These are phyloP conservation scores for Plenodomus biglobosus DNA, from an alignment of 2,329 filamentous ascomycete species.

Conservation along the genomic window DNA sequence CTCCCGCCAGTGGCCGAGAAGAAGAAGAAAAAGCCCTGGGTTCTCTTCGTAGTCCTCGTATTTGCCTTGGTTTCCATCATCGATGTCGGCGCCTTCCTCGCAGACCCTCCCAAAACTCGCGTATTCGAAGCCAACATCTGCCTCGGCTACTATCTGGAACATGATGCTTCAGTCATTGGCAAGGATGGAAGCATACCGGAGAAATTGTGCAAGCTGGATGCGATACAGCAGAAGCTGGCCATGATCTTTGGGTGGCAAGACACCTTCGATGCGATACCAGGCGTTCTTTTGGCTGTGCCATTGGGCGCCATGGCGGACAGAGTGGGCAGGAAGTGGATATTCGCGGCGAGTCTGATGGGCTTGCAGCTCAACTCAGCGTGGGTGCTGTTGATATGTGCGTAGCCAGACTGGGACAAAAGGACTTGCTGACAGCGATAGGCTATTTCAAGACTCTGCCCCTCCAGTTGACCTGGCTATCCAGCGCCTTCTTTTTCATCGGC, in stretches of 20 bases:
- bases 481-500: slow-evolving; percentile 49
- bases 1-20: neutral
- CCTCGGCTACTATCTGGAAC: slow-evolving; percentile 47
- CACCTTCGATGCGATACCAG: slow-evolving; percentile 49
- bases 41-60: slow-evolving; percentile 37
- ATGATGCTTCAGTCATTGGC: slow-evolving; percentile 49
- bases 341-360: slow-evolving; percentile 48
- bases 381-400: slow-evolving; percentile 38
- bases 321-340: slow-evolving; percentile 50
- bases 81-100: slow-evolving; percentile 51
- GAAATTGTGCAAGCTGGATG: slow-evolving; percentile 53
- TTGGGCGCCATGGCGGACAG: slow-evolving; percentile 54
- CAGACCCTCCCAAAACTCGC: slow-evolving; percentile 50
- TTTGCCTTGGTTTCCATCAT: slow-evolving; percentile 49
- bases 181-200: slow-evolving; percentile 49
- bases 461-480: slow-evolving; percentile 53
- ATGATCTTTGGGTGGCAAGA: slow-evolving; percentile 55
- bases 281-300: slow-evolving; percentile 52
- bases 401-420: neutral
- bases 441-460: slow-evolving; percentile 47
- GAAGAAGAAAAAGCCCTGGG: slow-evolving; percentile 33
- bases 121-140: slow-evolving; percentile 55
- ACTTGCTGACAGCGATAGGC: slow-evolving; percentile 20
- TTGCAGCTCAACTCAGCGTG: slow-evolving; percentile 40
- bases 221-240: slow-evolving; percentile 53